A percentile compares a stretch with the other conserved stretches of the same genome.
Evolutionary conservation across 129 eudicot species (phyloP).

Genomic region (Kitagawia praeruptora): DNA sequence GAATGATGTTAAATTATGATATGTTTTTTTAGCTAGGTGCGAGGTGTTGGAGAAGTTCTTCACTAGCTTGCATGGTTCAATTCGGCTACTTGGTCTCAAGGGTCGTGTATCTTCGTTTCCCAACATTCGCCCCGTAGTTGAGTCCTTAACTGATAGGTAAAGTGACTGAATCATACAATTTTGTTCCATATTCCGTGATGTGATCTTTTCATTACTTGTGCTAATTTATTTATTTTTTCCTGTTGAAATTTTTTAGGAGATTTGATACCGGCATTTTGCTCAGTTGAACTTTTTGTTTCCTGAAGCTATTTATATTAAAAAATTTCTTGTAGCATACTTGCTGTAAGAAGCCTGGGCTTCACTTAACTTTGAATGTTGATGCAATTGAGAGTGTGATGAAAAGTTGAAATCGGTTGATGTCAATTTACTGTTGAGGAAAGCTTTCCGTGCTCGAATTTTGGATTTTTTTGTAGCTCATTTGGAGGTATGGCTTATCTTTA

Average conservation of each 20-base stretch:
- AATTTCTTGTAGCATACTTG: no score
- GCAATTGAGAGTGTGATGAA: slow-evolving; percentile 28
- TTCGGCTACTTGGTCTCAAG: slow-evolving; percentile 50
- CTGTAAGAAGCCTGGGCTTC: slow-evolving; percentile 65
- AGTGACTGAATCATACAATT: no score
- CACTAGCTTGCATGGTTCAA: slow-evolving; percentile 46
- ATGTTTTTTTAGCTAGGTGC: slow-evolving; percentile 29
- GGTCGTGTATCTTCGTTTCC: slow-evolving; percentile 38
- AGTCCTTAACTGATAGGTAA: slow-evolving; percentile 71
- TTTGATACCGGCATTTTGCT: no score
- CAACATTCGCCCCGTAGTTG: slow-evolving; percentile 43
- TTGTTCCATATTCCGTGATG: no score
- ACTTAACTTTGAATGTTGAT: slow-evolving; percentile 27
- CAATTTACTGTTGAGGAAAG: slow-evolving; percentile 40
- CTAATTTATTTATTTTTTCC: background rate
- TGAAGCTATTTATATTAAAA: no score
- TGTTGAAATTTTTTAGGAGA: no score
- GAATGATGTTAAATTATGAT: no score
- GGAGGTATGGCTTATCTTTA: slow-evolving; percentile 36
- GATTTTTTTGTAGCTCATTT: slow-evolving; percentile 44
- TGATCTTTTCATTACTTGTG: no score
- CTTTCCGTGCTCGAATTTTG: slow-evolving; percentile 50
- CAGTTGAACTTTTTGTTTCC: no score
- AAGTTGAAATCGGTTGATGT: slow-evolving; percentile 22
- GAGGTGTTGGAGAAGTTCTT: slow-evolving; percentile 58